Evolutionary conservation across 2,329 filamentous ascomycete genomes (phyloP).

Genomic region (Fusarium caatingaense): DNA sequence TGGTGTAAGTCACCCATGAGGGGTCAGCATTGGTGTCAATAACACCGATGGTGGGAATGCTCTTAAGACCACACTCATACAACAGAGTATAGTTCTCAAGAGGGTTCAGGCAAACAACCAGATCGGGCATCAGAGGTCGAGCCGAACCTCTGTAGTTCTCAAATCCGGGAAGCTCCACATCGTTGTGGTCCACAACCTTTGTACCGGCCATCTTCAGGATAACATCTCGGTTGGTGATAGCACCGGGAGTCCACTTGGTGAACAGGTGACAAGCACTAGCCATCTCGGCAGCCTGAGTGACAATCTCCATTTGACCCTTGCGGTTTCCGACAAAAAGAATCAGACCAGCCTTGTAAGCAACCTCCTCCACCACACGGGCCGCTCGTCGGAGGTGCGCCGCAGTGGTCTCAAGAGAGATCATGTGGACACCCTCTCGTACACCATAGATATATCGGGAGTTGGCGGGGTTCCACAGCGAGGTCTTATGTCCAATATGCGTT

Average conservation of each 20-base stretch:
- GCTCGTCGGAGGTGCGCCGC: conserved; percentile 91
- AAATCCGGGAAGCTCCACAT: conserved; percentile 70
- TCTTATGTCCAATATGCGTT: conserved; percentile 90
- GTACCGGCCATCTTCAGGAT: conserved; percentile 78
- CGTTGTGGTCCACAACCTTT: conserved; percentile 81
- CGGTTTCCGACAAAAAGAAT: conserved; percentile 93
- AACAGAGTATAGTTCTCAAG: conserved; percentile 90
- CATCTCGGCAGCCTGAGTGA: conserved; percentile 83
- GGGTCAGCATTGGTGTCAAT: conserved; percentile 95
- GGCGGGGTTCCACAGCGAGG: conserved; percentile 91
- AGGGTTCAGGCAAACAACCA: conserved; percentile 93
- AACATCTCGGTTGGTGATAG: conserved; percentile 91
- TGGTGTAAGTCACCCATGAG: conserved; percentile 94
- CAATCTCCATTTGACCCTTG: conserved; percentile 80
- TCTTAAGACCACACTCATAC: conserved; percentile 89
- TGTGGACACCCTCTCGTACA: conserved; percentile 86
- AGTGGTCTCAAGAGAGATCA: conserved; percentile 91
- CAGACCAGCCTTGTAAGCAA: conserved; percentile 83
- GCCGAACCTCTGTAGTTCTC: conserved; percentile 72
- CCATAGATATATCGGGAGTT: conserved; percentile 97
- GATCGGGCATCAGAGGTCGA: conserved; percentile 81
- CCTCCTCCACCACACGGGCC: conserved; percentile 90
- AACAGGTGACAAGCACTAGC: conserved; percentile 88
- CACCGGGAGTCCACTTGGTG: conserved; percentile 90
- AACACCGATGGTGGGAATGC: conserved; percentile 92